Conservation (phyloP, 495 filamentous ascomycete genomes). For the Aspergillus indologenus region DNA sequence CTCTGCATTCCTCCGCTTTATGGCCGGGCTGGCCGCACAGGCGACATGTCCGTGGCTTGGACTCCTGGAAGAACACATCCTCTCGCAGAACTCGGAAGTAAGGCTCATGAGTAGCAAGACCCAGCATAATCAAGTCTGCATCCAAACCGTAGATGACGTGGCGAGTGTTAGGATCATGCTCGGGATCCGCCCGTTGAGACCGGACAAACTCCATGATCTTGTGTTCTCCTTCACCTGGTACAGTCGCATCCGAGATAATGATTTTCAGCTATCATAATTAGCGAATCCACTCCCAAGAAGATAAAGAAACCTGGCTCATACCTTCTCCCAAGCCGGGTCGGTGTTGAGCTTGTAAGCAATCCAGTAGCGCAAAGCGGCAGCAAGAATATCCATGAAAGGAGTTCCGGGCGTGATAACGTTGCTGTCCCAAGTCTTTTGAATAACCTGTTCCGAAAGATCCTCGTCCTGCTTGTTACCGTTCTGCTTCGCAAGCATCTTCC, state of each 20-base stretch:
- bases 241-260: conserved; percentile 96
- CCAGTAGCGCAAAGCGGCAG: conserved; percentile 91
- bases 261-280: conserved; percentile 67
- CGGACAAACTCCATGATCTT: conserved; percentile 99
- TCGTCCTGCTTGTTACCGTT: conserved; percentile 59
- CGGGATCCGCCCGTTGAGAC: conserved; percentile 82
- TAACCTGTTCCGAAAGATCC: conserved; percentile 57
- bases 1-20: conserved; percentile 75
- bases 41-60: conserved; percentile 72
- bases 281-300: conserved; percentile 4
- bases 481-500: conserved; percentile 71
- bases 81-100: conserved; percentile 96
- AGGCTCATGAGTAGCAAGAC: conserved; percentile 93
- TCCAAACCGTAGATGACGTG: conserved; percentile 96
- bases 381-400: conserved; percentile 97
- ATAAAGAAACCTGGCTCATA: conserved; percentile 18
- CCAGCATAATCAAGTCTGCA: conserved; percentile 98
- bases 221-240: conserved; percentile 97
- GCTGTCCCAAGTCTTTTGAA: conserved; percentile 92
- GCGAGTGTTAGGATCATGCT: conserved; percentile 93
- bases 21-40: conserved; percentile 91
- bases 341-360: conserved; percentile 94
- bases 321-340: conserved; percentile 92
- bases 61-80: conserved; percentile 92
- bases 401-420: conserved; percentile 98